Conservation (phyloP, 2,329 filamentous ascomycete genomes). For the Diaporthe batatas region DNA sequence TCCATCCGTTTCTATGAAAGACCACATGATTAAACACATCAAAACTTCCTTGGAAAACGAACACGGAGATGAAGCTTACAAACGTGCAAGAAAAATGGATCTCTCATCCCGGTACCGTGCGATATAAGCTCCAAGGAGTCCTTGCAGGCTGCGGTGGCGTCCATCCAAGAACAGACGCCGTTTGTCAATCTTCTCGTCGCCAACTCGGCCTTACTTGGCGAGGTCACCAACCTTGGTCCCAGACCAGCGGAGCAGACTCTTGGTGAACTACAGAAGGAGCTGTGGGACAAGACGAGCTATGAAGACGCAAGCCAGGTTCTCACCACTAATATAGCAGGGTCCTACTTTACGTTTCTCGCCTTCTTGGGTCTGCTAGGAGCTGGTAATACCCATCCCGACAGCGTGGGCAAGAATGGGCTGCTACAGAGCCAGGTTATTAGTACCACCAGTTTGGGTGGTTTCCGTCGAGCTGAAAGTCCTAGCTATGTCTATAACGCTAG, state of each 20-base stretch:
- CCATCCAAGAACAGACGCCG: neutral
- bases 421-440: conserved; percentile 1
- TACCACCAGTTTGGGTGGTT: neutral
- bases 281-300: neutral
- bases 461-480: neutral
- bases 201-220: neutral
- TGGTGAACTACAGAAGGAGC: neutral
- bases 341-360: conserved; percentile 1
- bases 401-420: neutral
- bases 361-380: neutral
- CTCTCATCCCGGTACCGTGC: neutral
- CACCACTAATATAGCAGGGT: conserved; percentile 2
- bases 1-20: too few species aligned
- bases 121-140: conserved; percentile 7
- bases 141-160: neutral
- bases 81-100: neutral
- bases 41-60: too few species aligned
- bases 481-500: neutral
- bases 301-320: neutral
- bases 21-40: too few species aligned
- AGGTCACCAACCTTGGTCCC: neutral
- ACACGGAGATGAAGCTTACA: neutral
- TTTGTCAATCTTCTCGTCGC: conserved; percentile 3
- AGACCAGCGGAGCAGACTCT: neutral
- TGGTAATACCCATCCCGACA: conserved; percentile 3